These are phyloP conservation scores for Plectosphaerella sp. DNA, from an alignment of 2,329 filamentous ascomycete species.

Conservation along the genomic window DNA sequence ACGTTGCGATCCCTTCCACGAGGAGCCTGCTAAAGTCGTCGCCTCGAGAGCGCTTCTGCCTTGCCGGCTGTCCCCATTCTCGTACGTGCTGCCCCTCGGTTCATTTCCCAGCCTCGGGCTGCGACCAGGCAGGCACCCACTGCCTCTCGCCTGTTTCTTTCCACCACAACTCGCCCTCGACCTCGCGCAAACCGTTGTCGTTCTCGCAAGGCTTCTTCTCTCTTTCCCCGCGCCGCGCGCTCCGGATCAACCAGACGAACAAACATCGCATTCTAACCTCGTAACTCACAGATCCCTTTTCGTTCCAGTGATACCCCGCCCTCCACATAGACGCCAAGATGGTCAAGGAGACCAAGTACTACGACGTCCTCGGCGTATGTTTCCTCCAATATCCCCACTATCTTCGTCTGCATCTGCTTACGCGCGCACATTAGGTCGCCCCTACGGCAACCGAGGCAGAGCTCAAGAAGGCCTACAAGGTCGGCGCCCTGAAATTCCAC, in stretches of 20 bases:
- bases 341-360: slow-evolving; percentile 76
- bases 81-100: not conserved
- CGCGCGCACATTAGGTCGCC: slow-evolving; percentile 53
- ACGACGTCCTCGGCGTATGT: slow-evolving; percentile 74
- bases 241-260: no score
- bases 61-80: no score
- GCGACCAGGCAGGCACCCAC: not conserved
- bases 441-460: slow-evolving; percentile 78
- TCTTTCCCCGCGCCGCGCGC: no score
- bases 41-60: no score
- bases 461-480: slow-evolving; percentile 88
- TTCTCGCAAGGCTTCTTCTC: no score
- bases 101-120: not conserved
- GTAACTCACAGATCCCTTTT: not conserved
- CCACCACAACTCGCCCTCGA: not conserved
- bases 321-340: slow-evolving; percentile 36
- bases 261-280: not conserved
- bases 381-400: not conserved
- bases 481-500: slow-evolving; percentile 77
- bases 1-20: not conserved
- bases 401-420: not conserved
- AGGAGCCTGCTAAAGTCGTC: no score
- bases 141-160: not conserved
- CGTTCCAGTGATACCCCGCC: slow-evolving; percentile 2
- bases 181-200: not conserved